Evolutionary conservation across 169 alveolate species (phyloP).

Genomic region (Prorocentrum cordatum): DNA sequence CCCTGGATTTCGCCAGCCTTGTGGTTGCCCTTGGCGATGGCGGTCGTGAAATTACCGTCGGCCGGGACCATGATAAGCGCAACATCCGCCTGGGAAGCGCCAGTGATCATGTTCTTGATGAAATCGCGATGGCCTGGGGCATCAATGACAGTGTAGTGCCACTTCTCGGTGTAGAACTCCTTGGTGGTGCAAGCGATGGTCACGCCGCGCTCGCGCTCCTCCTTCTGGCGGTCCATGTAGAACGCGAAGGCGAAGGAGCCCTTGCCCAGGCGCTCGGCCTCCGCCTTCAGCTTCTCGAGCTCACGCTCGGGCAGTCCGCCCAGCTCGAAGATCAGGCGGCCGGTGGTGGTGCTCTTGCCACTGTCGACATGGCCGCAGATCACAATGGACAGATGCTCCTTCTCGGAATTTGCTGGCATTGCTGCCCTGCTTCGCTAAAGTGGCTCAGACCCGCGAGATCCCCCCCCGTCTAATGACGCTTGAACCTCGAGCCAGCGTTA

Average conservation of each 20-base stretch:
- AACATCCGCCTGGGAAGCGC: conserved; percentile 98
- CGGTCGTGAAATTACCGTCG: conserved; percentile 93
- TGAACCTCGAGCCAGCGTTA: no score
- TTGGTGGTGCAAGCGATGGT: conserved; percentile 95
- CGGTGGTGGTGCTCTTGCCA: conserved; percentile 95
- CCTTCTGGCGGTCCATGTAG: conserved; percentile 95
- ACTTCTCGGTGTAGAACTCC: conserved; percentile 93
- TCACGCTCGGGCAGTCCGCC: conserved; percentile 93
- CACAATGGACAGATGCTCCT: conserved; percentile 87
- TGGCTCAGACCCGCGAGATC: no score
- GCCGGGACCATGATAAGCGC: conserved; percentile 96
- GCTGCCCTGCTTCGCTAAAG: no score
- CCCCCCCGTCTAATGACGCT: no score
- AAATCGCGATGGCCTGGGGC: conserved; percentile 99
- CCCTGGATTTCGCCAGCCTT: conserved; percentile 81
- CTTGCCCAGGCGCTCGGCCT: conserved; percentile 89
- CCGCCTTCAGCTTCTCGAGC: conserved; percentile 90
- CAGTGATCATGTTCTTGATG: conserved; percentile 98
- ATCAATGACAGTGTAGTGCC: conserved; percentile 95
- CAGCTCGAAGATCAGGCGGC: conserved; percentile 89
- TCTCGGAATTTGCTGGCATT: no score
- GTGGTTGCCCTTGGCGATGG: conserved; percentile 74
- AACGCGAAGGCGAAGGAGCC: conserved; percentile 96
- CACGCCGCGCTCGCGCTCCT: conserved; percentile 97
- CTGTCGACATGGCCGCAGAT: conserved; percentile 95